Base-by-base conservation (phyloP, 352 stramenopile species). In the Phytophthora sojae region DNA sequence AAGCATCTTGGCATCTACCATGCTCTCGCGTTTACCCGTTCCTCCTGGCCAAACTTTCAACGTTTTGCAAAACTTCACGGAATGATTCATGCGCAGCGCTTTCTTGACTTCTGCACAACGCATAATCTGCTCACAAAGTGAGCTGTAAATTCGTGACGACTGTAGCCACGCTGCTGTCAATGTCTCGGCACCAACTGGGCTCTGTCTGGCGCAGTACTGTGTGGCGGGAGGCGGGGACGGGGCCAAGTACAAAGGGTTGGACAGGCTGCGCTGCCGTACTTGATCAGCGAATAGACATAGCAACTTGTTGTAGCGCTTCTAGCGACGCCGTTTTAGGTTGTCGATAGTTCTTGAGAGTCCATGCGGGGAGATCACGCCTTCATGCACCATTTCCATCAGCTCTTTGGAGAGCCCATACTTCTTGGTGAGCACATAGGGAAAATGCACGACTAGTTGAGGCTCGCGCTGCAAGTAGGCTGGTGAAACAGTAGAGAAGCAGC, bases 11-110 rank as follows among this genome's bases (percentile, higher is more conserved):
- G 30, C 62, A 32, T 63, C 53, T 2, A 15, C 7, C 11, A 69
- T 14, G 21, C 21, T 62, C 19, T 57, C 53, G 2, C 44, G n/a
- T 42, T 61, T 29, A 1, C 39, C 62, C 3, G 5, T 19, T 2
- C 25, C 29, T 11, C 12, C 32, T 15, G 32, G 14, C 9, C 62
- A 63, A 19, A 53, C 14, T 32, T 63, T 50, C 11, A 69, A 35
- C 4, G 19, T 17, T 15, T 69, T 62, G 15, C 62, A 57, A 35
- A 69, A 69, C 25, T 63, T 63, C 2, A 52, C 53, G 3, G 62
- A 63, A 52, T 68, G 61, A 30, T 68, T 52, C 23, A 61, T 68
- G 2, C 52, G 29, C 14, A 57, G 6, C 6, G 47, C 61, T 19
- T 57, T 57, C 35, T 53, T 62, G 14, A 69, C 42, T 26, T 12